Percentiles rank a stretch among this genome's conserved stretches.
Evolutionary conservation across 441 rosid species (phyloP).

Genomic region (Dalechampia spathulata): DNA sequence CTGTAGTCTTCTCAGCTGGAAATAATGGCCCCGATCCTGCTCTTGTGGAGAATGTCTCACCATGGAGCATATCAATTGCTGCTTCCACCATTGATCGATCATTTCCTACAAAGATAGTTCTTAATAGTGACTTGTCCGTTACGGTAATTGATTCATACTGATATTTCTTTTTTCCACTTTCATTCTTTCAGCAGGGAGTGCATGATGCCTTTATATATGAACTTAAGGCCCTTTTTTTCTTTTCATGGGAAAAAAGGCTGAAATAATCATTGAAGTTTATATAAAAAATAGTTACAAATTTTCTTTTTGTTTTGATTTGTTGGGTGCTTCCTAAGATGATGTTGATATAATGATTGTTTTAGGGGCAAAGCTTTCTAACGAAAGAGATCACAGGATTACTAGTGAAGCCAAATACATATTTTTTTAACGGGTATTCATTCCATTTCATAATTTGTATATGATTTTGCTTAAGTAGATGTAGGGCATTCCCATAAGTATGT

Average conservation of each 20-base stretch:
- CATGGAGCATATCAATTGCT: conserved; percentile 55
- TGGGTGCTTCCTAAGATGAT: too few relatives aligned
- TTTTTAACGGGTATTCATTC: conserved; percentile 38
- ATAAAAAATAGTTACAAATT: too few relatives aligned
- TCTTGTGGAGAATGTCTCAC: conserved; percentile 41
- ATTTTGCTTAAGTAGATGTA: too few relatives aligned
- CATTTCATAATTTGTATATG: too few relatives aligned
- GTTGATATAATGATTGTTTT: not conserved
- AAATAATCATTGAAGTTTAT: not conserved
- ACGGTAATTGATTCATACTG: conserved; percentile 26
- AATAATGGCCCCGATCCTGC: conserved; percentile 45
- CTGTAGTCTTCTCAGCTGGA: conserved; percentile 58
- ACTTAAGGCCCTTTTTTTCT: too few relatives aligned
- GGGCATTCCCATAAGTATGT: too few relatives aligned
- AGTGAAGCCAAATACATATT: conserved; percentile 32
- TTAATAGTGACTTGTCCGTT: conserved; percentile 27
- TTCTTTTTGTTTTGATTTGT: too few relatives aligned
- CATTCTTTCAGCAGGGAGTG: too few relatives aligned
- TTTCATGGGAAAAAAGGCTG: not conserved
- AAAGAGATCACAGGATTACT: conserved; percentile 37
- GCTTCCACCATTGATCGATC: conserved; percentile 52
- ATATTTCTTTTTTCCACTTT: not conserved
- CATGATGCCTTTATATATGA: too few relatives aligned
- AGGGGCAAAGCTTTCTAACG: conserved; percentile 64
- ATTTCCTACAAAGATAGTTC: conserved; percentile 34